Conservation (phyloP, 108 stramenopile species). For the Cylindrotheca closterium region DNA sequence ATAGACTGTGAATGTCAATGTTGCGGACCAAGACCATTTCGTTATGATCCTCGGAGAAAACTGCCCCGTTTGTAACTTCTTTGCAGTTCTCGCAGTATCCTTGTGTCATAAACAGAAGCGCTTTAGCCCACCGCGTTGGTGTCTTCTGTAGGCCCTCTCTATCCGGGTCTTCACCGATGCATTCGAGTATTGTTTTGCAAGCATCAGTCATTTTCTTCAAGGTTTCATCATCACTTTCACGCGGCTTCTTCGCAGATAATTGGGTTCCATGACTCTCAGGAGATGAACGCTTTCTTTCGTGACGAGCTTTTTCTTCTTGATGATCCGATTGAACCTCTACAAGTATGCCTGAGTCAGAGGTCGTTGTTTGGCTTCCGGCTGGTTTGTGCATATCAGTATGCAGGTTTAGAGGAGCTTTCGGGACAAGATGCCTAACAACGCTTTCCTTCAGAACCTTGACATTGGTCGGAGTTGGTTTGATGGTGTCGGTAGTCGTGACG, state of each 20-base stretch:
- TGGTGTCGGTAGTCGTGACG: no score
- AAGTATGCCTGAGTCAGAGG: no score
- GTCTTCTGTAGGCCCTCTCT: conserved; percentile 94
- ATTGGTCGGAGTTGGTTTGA: no score
- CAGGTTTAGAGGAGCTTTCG: no score
- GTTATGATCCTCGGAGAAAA: conserved; percentile 90
- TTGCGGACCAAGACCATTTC: conserved; percentile 98
- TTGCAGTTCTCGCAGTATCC: conserved; percentile 81
- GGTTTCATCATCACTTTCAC: conserved; percentile 17
- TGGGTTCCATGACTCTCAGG: conserved; percentile 2
- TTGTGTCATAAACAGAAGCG: conserved; percentile 88
- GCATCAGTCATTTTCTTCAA: conserved; percentile 81
- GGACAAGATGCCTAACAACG: no score
- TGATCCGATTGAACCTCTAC: no score
- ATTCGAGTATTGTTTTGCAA: conserved; percentile 89
- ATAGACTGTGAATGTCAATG: conserved; percentile 94
- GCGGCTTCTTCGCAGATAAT: conserved; percentile 6
- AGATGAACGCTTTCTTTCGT: conserved; percentile 10
- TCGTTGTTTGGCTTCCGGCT: conserved; percentile 29
- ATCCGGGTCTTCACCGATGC: conserved; percentile 94
- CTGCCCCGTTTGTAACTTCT: conserved; percentile 87
- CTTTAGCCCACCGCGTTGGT: conserved; percentile 94
- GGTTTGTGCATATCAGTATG: conserved; percentile 6
- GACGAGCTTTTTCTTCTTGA: conserved; percentile 5
- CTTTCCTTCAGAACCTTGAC: no score